Conservation (phyloP, 2,329 filamentous ascomycete genomes). For the Aspergillus neotritici region DNA sequence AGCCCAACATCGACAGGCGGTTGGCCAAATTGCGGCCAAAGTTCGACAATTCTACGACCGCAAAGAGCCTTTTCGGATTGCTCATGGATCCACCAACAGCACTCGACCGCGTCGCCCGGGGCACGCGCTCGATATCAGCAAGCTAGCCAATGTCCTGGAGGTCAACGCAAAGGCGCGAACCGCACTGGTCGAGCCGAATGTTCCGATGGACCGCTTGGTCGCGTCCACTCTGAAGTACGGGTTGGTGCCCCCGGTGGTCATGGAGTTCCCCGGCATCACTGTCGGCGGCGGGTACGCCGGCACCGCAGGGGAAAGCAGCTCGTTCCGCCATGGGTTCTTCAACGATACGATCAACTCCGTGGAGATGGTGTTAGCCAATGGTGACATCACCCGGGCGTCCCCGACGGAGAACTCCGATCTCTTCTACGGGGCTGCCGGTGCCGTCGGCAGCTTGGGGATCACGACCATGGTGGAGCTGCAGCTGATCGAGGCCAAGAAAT, state of each 20-base stretch:
- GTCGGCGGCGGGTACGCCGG: slow-evolving; percentile 61
- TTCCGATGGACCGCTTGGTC: too few species aligned
- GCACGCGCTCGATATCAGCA: slow-evolving; percentile 61
- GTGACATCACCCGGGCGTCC: slow-evolving; percentile 47
- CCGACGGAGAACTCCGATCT: slow-evolving; percentile 46
- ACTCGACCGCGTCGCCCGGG: slow-evolving; percentile 48
- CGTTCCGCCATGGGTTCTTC: slow-evolving; percentile 60
- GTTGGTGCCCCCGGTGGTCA: slow-evolving; percentile 44
- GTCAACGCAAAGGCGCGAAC: slow-evolving; percentile 50
- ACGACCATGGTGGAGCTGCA: slow-evolving; percentile 55
- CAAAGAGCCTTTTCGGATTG: slow-evolving; percentile 60
- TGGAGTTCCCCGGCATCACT: slow-evolving; percentile 65
- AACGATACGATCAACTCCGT: slow-evolving; percentile 56
- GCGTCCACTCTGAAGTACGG: too few species aligned
- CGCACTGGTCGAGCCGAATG: too few species aligned
- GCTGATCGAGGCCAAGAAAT: slow-evolving; percentile 32
- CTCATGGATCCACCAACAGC: slow-evolving; percentile 69
- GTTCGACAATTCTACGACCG: slow-evolving; percentile 40
- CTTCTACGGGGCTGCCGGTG: slow-evolving; percentile 53
- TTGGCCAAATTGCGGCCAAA: slow-evolving; percentile 7
- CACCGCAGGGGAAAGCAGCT: slow-evolving; percentile 60
- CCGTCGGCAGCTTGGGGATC: slow-evolving; percentile 55
- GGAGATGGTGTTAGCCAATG: slow-evolving; percentile 57
- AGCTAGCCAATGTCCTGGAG: slow-evolving; percentile 55
- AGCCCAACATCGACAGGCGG: background rate